Evolutionary conservation across 2,329 filamentous ascomycete genomes (phyloP).

Genomic region (Aphanocladium album): DNA sequence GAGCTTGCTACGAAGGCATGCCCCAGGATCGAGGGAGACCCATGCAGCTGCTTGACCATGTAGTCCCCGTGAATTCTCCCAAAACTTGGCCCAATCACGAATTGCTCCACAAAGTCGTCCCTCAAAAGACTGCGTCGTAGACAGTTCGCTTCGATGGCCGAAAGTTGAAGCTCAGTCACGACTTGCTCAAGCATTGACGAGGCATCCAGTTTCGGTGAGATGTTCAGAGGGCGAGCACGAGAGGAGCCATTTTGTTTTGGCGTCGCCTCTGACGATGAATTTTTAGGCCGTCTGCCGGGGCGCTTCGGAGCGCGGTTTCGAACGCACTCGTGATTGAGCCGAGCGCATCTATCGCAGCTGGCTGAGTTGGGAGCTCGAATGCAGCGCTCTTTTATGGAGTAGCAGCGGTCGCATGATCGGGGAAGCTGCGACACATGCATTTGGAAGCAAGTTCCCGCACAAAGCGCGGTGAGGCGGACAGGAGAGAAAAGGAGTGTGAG

Average conservation of each 20-base stretch:
- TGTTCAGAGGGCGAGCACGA: too few species aligned
- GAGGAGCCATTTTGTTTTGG: neutral
- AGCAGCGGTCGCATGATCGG: constrained; percentile 22
- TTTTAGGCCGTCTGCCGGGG: constrained; percentile 13
- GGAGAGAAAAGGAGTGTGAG: neutral
- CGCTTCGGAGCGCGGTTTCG: constrained; percentile 15
- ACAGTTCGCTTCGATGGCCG: neutral
- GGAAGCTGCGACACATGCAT: constrained; percentile 9
- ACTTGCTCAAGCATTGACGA: neutral
- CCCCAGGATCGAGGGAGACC: constrained; percentile 9
- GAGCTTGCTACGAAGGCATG: constrained; percentile 19
- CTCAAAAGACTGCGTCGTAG: constrained; percentile 15
- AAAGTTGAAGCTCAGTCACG: neutral
- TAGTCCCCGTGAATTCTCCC: constrained; percentile 15
- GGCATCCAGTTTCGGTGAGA: neutral
- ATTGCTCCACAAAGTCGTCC: constrained; percentile 16
- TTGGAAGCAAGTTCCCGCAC: neutral
- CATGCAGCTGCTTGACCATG: constrained; percentile 16
- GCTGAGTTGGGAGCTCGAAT: constrained; percentile 12
- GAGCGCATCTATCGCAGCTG: constrained; percentile 20
- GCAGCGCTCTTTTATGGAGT: constrained; percentile 23
- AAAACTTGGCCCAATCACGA: constrained; percentile 21
- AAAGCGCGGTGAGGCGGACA: neutral
- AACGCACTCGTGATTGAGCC: constrained; percentile 18
- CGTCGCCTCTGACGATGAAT: neutral